phyloP scores from a whole-genome alignment of 2,329 filamentous ascomycete species.

The Colletotrichum sp. region DNA sequence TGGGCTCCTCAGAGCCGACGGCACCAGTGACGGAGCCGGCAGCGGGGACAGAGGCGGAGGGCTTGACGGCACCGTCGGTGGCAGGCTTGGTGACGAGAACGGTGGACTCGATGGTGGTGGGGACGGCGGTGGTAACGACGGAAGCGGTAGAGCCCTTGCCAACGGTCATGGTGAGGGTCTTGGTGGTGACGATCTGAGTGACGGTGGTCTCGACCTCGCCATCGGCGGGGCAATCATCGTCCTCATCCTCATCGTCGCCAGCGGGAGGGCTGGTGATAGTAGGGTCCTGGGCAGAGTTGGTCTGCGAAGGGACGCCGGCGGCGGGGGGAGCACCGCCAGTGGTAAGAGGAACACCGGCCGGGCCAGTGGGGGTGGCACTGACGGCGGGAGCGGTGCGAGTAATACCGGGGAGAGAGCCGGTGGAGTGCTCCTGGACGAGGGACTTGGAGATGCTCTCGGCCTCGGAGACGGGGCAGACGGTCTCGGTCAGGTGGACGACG shows the following conservation, averaged over 20 bases:
- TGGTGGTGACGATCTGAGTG: slow-evolving; percentile 34
- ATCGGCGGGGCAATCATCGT: slow-evolving; percentile 19
- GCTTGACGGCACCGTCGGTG: not conserved
- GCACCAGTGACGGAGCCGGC: slow-evolving; percentile 17
- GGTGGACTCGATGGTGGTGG: slow-evolving; percentile 45
- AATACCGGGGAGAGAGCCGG: slow-evolving; percentile 41
- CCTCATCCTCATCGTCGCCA: not conserved
- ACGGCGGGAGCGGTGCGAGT: slow-evolving; percentile 36
- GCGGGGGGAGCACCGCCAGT: slow-evolving; percentile 37
- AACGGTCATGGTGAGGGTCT: slow-evolving; percentile 38
- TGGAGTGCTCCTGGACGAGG: slow-evolving; percentile 38
- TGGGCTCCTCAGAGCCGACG: slow-evolving; percentile 27
- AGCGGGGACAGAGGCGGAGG: not conserved
- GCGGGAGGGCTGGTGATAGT: slow-evolving; percentile 5
- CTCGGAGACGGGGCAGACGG: slow-evolving; percentile 51
- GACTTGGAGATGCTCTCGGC: slow-evolving; percentile 45
- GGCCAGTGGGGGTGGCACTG: slow-evolving; percentile 21
- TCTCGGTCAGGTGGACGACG: slow-evolving; percentile 43
- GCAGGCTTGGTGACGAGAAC: slow-evolving; percentile 28
- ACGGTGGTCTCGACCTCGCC: slow-evolving; percentile 23
- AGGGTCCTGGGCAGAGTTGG: slow-evolving; percentile 23
- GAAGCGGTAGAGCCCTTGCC: slow-evolving; percentile 34
- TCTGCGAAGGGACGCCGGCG: slow-evolving; percentile 22
- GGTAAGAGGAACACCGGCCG: slow-evolving; percentile 27
- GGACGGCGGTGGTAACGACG: slow-evolving; percentile 48